Percentiles rank a stretch among this genome's conserved stretches.
phyloP scores from a whole-genome alignment of 2,329 filamentous ascomycete genomes.

The Colletotrichum lupini region DNA sequence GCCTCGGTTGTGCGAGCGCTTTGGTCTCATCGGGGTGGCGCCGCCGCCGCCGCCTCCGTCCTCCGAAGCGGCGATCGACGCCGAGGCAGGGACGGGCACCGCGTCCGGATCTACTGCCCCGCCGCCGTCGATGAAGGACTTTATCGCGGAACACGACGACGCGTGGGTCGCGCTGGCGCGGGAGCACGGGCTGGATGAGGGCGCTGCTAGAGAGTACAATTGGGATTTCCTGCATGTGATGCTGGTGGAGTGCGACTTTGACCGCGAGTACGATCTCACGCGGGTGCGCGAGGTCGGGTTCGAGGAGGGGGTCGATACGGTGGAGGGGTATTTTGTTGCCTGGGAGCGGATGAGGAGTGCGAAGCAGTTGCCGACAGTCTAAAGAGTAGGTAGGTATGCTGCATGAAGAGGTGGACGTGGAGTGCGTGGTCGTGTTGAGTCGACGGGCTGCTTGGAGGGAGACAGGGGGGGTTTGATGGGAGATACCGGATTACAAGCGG shows the following conservation, averaged over 20 bases:
- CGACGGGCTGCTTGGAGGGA: too few relatives aligned
- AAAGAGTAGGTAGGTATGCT: too few relatives aligned
- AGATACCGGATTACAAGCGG: too few relatives aligned
- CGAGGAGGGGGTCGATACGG: conserved; percentile 31
- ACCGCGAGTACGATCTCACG: conserved; percentile 37
- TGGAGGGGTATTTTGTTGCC: conserved; percentile 18
- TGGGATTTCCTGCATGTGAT: conserved; percentile 32
- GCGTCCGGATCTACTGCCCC: too few relatives aligned
- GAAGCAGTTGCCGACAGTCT: conserved; percentile 25
- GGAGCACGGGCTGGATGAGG: conserved; percentile 21
- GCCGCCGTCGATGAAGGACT: conserved; percentile 5
- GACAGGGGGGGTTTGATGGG: too few relatives aligned
- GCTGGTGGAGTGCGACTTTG: conserved; percentile 37
- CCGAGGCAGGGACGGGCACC: neutral
- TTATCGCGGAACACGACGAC: conserved; percentile 25
- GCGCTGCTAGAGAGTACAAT: neutral
- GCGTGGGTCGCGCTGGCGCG: conserved; percentile 27
- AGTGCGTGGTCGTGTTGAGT: too few relatives aligned
- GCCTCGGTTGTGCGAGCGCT: conserved; percentile 32
- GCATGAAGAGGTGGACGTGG: too few relatives aligned
- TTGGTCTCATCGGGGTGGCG: conserved; percentile 29
- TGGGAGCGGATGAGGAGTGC: conserved; percentile 36
- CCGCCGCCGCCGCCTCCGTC: neutral
- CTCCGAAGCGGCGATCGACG: neutral
- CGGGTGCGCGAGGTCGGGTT: conserved; percentile 32